Percentiles rank a stretch among this genome's conserved stretches.
phyloP scores from a whole-genome alignment of 345 rosid species.

The Eucalyptus regnans region DNA sequence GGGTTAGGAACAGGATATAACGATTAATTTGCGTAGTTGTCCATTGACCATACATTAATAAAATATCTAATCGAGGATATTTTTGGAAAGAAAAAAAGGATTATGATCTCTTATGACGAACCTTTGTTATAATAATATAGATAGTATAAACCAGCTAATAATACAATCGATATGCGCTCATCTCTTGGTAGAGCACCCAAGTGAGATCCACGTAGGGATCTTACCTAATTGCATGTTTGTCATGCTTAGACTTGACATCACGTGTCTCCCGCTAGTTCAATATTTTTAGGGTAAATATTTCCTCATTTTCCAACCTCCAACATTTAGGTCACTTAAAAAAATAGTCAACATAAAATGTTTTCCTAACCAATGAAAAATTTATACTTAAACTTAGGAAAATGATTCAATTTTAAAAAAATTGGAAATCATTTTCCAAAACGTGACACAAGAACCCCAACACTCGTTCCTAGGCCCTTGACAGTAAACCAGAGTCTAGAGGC shows the following conservation, averaged over 20 bases:
- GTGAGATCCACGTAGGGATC: not conserved
- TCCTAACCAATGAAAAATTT: not conserved
- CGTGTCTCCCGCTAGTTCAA: not conserved
- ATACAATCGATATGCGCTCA: not conserved
- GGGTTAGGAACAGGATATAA: not conserved
- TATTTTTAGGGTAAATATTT: not conserved
- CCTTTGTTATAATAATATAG: not conserved
- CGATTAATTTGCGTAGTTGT: not conserved
- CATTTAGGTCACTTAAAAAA: not conserved
- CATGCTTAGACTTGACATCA: not conserved
- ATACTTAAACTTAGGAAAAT: no score
- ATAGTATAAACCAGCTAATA: not conserved
- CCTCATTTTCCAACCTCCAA: not conserved
- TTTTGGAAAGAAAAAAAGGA: not conserved
- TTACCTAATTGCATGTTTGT: not conserved
- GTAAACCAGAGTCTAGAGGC: accelerated
- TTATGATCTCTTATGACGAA: not conserved
- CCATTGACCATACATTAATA: not conserved
- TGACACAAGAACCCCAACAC: not conserved
- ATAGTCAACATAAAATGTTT: not conserved
- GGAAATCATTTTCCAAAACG: not conserved
- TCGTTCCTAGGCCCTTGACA: not conserved
- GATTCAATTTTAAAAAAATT: not conserved
- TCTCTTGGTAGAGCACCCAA: not conserved
- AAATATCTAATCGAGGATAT: not conserved